phyloP scores from a whole-genome alignment of 192 early-diverging fungal genomes.

The Thamnidium elegans region DNA sequence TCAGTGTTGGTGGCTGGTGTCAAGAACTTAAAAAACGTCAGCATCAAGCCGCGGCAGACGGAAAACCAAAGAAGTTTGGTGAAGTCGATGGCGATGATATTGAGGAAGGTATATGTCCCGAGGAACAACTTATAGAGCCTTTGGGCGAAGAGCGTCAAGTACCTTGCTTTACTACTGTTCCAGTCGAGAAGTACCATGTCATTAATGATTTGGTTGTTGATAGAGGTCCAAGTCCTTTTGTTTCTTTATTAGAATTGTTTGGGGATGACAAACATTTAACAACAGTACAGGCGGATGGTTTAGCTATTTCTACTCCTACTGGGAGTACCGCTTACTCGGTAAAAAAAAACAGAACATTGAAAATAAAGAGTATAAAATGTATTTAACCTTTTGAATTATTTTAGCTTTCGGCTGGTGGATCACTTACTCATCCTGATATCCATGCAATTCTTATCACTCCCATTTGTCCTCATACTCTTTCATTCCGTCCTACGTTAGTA shows the following conservation, averaged over 20 bases:
- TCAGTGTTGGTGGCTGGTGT: slow-evolving; percentile 29
- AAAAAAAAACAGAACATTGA: background rate
- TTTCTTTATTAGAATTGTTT: slow-evolving; percentile 84
- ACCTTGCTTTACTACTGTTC: slow-evolving; percentile 54
- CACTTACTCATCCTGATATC: slow-evolving; percentile 93
- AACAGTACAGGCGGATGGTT: slow-evolving; percentile 94
- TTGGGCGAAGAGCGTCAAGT: slow-evolving; percentile 37
- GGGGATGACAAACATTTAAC: slow-evolving; percentile 85
- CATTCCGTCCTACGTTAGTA: slow-evolving; percentile 95
- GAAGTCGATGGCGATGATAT: slow-evolving; percentile 29
- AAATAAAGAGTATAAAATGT: background rate
- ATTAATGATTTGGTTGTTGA: slow-evolving; percentile 96
- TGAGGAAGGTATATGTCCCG: slow-evolving; percentile 12
- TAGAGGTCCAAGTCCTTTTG: slow-evolving; percentile 88
- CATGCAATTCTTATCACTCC: slow-evolving; percentile 91
- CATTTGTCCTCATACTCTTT: slow-evolving; percentile 90
- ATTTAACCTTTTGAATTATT: background rate
- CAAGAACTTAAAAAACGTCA: slow-evolving; percentile 1
- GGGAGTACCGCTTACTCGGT: slow-evolving; percentile 84
- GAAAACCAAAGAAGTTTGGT: slow-evolving; percentile 29
- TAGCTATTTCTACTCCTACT: slow-evolving; percentile 92
- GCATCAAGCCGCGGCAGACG: background rate
- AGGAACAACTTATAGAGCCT: too few relatives aligned
- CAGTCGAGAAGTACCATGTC: slow-evolving; percentile 81
- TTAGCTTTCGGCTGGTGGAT: slow-evolving; percentile 88